These are phyloP conservation scores for Colletotrichum camelliae DNA, from an alignment of 2,329 filamentous ascomycete species.

Conservation along the genomic window DNA sequence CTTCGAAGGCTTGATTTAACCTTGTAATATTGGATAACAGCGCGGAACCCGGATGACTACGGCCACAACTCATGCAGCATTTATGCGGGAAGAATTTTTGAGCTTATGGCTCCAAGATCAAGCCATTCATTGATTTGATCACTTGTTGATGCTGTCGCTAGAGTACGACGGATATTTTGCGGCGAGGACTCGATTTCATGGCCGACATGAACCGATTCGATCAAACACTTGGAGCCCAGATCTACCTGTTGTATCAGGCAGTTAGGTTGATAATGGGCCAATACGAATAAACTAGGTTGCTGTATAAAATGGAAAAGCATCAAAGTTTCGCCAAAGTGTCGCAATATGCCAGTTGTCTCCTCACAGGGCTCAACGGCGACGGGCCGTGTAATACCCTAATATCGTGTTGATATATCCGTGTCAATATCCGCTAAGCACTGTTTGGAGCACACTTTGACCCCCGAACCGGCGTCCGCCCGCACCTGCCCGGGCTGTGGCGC, in stretches of 20 bases:
- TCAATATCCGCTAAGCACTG: fast-evolving
- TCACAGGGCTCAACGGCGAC: too few relatives aligned
- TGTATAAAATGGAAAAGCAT: background rate
- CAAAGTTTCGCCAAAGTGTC: background rate
- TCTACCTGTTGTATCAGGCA: background rate
- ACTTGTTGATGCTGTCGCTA: background rate
- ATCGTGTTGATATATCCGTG: background rate
- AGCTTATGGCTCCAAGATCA: background rate
- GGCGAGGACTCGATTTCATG: background rate
- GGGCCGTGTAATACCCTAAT: too few relatives aligned
- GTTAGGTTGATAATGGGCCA: too few relatives aligned
- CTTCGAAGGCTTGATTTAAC: background rate
- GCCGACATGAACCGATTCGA: background rate
- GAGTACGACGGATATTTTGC: background rate
- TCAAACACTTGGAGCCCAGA: background rate
- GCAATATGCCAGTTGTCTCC: too few relatives aligned
- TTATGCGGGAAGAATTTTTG: background rate
- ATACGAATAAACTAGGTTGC: too few relatives aligned
- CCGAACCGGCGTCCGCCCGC: background rate
- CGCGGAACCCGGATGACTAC: background rate
- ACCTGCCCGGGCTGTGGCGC: background rate
- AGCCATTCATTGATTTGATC: background rate
- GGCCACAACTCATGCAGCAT: background rate
- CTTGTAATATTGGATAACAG: background rate
- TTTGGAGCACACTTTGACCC: background rate